phyloP scores from a whole-genome alignment of 2,329 filamentous ascomycete species.

The Hypoxylon sp. region DNA sequence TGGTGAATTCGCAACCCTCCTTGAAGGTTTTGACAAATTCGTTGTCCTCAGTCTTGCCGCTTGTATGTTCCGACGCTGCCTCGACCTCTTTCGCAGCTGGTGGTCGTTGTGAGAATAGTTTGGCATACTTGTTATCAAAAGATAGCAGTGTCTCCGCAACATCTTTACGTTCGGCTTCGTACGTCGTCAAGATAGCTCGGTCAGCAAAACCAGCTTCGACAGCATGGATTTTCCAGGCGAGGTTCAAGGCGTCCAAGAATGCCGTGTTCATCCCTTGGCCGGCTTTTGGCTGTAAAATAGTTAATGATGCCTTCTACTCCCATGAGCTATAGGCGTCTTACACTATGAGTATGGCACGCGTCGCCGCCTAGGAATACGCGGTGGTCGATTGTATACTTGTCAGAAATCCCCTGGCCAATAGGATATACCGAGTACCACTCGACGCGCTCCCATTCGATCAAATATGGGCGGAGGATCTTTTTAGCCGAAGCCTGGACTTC shows the following conservation, averaged over 20 bases:
- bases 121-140: slow-evolving; percentile 91
- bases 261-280: slow-evolving; percentile 86
- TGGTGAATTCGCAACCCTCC: slow-evolving; percentile 90
- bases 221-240: slow-evolving; percentile 96
- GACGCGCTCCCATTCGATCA: slow-evolving; percentile 74
- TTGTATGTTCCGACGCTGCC: slow-evolving; percentile 65
- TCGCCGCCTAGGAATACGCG: slow-evolving; percentile 81
- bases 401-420: slow-evolving; percentile 79
- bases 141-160: slow-evolving; percentile 86
- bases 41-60: slow-evolving; percentile 68
- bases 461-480: slow-evolving; percentile 74
- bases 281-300: slow-evolving; percentile 74
- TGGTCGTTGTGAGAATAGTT: slow-evolving; percentile 84
- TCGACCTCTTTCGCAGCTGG: slow-evolving; percentile 80
- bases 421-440: slow-evolving; percentile 84
- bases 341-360: slow-evolving; percentile 83
- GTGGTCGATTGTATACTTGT: slow-evolving; percentile 74
- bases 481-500: slow-evolving; percentile 75
- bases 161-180: slow-evolving; percentile 86
- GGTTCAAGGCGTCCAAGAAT: slow-evolving; percentile 84
- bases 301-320: slow-evolving; percentile 9
- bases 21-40: slow-evolving; percentile 93
- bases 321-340: slow-evolving; percentile 55
- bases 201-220: slow-evolving; percentile 86
- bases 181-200: slow-evolving; percentile 81